These are phyloP conservation scores for Saturnispora mendoncae DNA, from an alignment of 805 yeast species.

Conservation along the genomic window DNA sequence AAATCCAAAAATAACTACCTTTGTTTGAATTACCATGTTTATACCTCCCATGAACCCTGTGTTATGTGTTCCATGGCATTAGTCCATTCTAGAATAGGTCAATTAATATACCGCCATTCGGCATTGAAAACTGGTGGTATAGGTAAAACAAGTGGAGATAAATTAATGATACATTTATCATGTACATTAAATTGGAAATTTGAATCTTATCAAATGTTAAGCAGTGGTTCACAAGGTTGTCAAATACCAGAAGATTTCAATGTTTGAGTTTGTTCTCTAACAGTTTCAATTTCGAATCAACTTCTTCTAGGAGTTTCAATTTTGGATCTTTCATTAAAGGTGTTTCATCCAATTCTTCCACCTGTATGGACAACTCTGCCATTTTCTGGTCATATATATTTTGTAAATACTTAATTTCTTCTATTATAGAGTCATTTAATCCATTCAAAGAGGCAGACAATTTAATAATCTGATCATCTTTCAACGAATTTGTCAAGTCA, in stretches of 20 bases:
- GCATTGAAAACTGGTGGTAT: conserved; percentile 47
- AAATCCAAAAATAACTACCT: conserved; percentile 38
- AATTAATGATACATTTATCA: conserved; percentile 68
- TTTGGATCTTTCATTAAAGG: neutral
- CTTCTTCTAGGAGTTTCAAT: neutral
- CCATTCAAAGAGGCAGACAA: conserved; percentile 20
- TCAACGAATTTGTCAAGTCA: conserved; percentile 2
- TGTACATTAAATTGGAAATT: conserved; percentile 78
- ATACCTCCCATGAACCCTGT: conserved; percentile 93
- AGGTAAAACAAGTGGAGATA: conserved; percentile 47
- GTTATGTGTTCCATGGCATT: conserved; percentile 96
- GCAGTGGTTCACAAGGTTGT: too few species aligned
- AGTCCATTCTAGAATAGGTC: conserved; percentile 75
- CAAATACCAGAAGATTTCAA: too few species aligned
- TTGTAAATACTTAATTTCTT: conserved; percentile 4
- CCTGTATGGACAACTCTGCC: conserved; percentile 16
- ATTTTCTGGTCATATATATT: conserved; percentile 16
- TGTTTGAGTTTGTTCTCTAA: conserved; percentile 12
- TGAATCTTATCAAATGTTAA: conserved; percentile 32
- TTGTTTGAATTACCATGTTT: conserved; percentile 69
- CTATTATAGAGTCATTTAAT: conserved; percentile 24
- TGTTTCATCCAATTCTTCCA: neutral
- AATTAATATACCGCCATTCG: conserved; percentile 52
- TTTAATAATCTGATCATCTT: conserved; percentile 16
- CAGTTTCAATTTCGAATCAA: conserved; percentile 1